Conservation (phyloP, 345 rosid species). For the Gynandropsis gynandra region DNA sequence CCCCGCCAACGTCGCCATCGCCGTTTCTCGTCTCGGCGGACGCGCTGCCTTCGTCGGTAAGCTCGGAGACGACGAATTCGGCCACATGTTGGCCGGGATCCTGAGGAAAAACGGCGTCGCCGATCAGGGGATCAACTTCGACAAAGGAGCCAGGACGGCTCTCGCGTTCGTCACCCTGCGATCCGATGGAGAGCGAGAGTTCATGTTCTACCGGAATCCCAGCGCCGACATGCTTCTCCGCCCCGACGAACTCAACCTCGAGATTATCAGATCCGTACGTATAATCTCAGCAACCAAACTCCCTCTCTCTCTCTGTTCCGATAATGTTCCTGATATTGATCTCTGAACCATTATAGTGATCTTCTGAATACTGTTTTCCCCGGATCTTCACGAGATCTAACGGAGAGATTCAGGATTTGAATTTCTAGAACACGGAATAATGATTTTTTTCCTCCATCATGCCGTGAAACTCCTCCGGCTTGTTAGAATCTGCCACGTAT, state of each 20-base stretch:
- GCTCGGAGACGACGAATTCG: constrained; percentile 63
- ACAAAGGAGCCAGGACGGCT: constrained; percentile 56
- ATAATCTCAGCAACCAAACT: background rate
- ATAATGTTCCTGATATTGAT: background rate
- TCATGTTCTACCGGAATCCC: constrained; percentile 59
- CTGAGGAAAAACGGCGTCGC: constrained; percentile 46
- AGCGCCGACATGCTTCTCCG: constrained; percentile 68
- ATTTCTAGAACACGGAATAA: background rate
- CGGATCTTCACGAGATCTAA: constrained; percentile 21
- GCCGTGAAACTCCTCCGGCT: background rate
- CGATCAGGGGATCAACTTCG: constrained; percentile 44
- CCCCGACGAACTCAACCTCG: constrained; percentile 42
- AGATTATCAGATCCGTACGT: constrained; percentile 43
- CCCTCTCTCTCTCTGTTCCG: constrained; percentile 12
- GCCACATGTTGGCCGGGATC: constrained; percentile 50
- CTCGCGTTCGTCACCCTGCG: constrained; percentile 52
- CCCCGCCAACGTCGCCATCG: constrained; percentile 57
- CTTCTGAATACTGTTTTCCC: background rate
- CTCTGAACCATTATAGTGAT: background rate
- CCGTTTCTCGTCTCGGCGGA: constrained; percentile 46
- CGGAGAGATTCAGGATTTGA: background rate
- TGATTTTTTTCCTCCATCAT: background rate
- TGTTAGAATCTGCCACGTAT: constrained; percentile 1
- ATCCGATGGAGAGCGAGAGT: constrained; percentile 55
- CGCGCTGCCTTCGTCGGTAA: constrained; percentile 49